phyloP scores from a whole-genome alignment of 2,329 filamentous ascomycete species.

The Trichoderma sp. region DNA sequence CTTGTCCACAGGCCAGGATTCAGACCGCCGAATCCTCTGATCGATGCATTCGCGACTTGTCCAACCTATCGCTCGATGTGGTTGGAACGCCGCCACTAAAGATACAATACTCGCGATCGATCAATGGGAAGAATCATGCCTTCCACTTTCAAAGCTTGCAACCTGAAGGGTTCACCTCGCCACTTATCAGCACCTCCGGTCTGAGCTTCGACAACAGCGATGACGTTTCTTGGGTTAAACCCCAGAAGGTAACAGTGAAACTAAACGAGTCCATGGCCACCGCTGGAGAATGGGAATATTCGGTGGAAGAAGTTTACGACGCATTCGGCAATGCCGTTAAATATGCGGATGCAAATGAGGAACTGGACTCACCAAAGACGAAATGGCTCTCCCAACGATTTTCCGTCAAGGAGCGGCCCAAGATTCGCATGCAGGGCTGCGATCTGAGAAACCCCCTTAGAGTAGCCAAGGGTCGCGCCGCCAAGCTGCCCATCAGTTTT shows the following conservation, averaged over 20 bases:
- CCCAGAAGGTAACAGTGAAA: conserved; percentile 75
- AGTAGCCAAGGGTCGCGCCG: conserved; percentile 73
- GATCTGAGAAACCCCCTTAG: conserved; percentile 80
- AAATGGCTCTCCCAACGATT: conserved; percentile 76
- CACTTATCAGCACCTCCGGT: conserved; percentile 65
- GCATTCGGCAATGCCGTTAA: conserved; percentile 84
- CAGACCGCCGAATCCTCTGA: conserved; percentile 63
- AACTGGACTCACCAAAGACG: conserved; percentile 66
- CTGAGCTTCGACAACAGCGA: conserved; percentile 65
- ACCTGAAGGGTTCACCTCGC: conserved; percentile 81
- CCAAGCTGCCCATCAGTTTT: conserved; percentile 73
- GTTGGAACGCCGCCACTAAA: conserved; percentile 88
- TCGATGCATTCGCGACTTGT: conserved; percentile 85
- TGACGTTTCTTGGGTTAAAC: conserved; percentile 79
- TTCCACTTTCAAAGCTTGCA: conserved; percentile 94
- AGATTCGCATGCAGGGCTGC: conserved; percentile 71
- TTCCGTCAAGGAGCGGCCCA: conserved; percentile 83
- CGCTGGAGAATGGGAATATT: conserved; percentile 84
- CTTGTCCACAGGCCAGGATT: conserved; percentile 80
- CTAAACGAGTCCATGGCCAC: conserved; percentile 86
- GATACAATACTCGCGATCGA: conserved; percentile 86
- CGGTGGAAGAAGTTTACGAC: conserved; percentile 89
- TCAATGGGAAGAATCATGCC: conserved; percentile 81
- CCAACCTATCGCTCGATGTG: conserved; percentile 80
- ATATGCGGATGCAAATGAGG: conserved; percentile 69